Base-by-base conservation (phyloP, 2,329 filamentous ascomycete genomes). In the Neurospora sp. region DNA sequence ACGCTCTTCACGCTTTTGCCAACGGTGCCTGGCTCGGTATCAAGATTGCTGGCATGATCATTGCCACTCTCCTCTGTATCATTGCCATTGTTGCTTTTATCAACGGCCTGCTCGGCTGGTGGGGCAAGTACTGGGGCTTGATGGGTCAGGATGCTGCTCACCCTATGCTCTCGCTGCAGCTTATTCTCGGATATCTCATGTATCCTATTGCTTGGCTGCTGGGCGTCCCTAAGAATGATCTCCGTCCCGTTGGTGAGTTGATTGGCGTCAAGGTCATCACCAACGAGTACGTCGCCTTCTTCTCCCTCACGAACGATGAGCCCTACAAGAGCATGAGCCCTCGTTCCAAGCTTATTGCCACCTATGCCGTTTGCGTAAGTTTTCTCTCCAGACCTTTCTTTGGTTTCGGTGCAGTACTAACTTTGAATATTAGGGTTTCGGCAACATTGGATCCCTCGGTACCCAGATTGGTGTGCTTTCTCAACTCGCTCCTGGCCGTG, bases 391-490 rank as follows among this genome's bases (percentile, higher is more conserved):
- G 36, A 28, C 28, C n/a, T 8, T 43, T 10, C 68, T 62, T 67
- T 28, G 43, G 19, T 23, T 52, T 52, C 11, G 28, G 41, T 68
- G 74, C 73, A 74, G 68, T 66, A 65, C 70, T 75, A 66, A 70
- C 66, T 23, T 6, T 62, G 36, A 52, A 52, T 66, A 1, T 65
- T 43, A 82, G 81, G 88, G 88, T 36, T 93, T 93, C 78, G 93
- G 92, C 72, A 97, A 97, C 82, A 91, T 97, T 74, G 91, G 91
- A 69, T 95, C 92, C 38, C 86, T 97, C 66, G 93, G 93, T 78
- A 95, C 93, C 69, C 93, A 97, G 81, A 96, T 97, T 72, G 93
- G 93, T 83, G 92, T 96, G 70, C 85, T 97, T 68, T 88, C 90
- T 4, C 92, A 96, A 81, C 87, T 97, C 71, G 90, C 92, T 0